phyloP scores from a whole-genome alignment of 257 asterid genomes.

The Scutellaria minor region DNA sequence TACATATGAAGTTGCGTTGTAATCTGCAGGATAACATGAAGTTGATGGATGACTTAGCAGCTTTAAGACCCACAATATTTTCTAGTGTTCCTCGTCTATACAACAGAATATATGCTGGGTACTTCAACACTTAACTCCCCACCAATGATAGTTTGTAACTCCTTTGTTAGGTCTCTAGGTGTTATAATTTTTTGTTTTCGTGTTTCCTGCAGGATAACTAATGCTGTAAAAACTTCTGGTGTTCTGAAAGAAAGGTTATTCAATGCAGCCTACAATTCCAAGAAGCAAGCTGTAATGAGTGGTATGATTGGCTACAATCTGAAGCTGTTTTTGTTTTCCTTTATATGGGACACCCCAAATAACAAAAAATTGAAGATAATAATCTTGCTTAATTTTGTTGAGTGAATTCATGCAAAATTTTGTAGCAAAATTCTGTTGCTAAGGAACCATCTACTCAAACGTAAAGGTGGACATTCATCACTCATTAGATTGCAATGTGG shows the following conservation, averaged over 20 bases:
- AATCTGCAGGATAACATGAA: conserved; percentile 84
- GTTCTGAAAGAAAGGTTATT: conserved; percentile 78
- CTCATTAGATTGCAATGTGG: background rate
- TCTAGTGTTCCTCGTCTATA: conserved; percentile 97
- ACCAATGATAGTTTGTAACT: conserved; percentile 26
- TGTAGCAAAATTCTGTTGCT: background rate
- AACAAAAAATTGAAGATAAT: conserved; percentile 3
- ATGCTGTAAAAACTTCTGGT: conserved; percentile 87
- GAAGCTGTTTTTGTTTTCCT: conserved; percentile 18
- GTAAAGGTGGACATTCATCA: conserved; percentile 20
- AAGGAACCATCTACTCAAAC: conserved; percentile 19
- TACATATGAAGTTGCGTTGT: conserved; percentile 30
- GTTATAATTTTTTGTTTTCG: conserved; percentile 15
- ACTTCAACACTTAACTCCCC: conserved; percentile 43
- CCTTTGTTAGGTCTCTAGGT: conserved; percentile 7
- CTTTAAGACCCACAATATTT: conserved; percentile 89
- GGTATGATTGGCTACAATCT: conserved; percentile 52
- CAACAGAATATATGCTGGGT: conserved; percentile 98
- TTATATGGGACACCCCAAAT: conserved; percentile 11
- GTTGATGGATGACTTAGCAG: conserved; percentile 90
- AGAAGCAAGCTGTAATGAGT: conserved; percentile 85
- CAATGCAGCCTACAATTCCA: conserved; percentile 90
- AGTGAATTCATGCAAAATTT: too few relatives aligned
- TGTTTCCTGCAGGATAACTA: conserved; percentile 62
- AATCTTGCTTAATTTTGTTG: background rate